Conservation (phyloP, 2,329 filamentous ascomycete species). For the Cadophora gregata region DNA sequence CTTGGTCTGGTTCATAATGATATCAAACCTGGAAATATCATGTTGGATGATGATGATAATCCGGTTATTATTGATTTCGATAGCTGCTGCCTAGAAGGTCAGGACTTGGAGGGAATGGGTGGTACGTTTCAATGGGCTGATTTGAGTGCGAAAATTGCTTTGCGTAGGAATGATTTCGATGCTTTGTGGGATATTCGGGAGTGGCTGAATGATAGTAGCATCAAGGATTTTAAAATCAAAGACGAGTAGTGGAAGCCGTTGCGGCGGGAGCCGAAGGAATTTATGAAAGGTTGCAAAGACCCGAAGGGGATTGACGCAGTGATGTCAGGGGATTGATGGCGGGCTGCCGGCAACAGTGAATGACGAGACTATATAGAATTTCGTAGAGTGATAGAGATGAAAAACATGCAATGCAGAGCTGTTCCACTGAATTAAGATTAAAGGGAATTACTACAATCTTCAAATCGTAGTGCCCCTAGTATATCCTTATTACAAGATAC, state of each 20-base stretch:
- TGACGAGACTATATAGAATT: too few species aligned
- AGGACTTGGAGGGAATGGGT: background rate
- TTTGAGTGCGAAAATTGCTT: too few species aligned
- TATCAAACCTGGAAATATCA: conserved; percentile 43
- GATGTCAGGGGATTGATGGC: conserved; percentile 20
- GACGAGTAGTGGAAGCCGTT: background rate
- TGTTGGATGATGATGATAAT: conserved; percentile 39
- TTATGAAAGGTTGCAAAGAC: conserved; percentile 18
- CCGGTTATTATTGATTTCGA: conserved; percentile 44
- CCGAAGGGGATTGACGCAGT: too few species aligned
- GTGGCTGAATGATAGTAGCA: conserved; percentile 17
- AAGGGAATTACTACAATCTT: too few species aligned
- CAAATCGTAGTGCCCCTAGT: too few species aligned
- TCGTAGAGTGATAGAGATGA: too few species aligned
- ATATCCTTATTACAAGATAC: too few species aligned
- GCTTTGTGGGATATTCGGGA: conserved; percentile 17
- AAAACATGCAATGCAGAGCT: too few species aligned
- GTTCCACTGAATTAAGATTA: too few species aligned
- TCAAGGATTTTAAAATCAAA: conserved; percentile 10
- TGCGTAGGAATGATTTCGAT: conserved; percentile 19
- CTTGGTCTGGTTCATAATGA: conserved; percentile 44
- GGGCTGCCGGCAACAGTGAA: conserved; percentile 18
- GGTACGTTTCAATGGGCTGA: too few species aligned
- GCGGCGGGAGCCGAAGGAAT: conserved; percentile 1
- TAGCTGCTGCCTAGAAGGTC: conserved; percentile 33